Base-by-base conservation (phyloP, 768 basidiomycete species). In the Mycena sanguinolenta region DNA sequence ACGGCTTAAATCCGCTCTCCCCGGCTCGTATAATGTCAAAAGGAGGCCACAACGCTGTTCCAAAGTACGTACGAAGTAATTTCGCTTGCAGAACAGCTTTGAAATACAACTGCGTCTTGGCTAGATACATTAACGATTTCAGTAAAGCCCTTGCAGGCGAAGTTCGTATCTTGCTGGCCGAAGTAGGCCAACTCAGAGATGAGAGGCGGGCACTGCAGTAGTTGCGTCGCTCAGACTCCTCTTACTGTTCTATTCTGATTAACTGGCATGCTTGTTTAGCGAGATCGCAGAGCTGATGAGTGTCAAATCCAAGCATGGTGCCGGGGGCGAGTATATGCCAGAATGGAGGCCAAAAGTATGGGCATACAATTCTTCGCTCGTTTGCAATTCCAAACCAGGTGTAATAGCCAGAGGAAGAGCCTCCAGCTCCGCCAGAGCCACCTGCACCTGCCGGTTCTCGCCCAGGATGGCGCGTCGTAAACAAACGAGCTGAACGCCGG, bases 201-300 rank as follows among this genome's bases (percentile, higher is more conserved):
- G 91, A 95, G 76, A 86, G 91, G 64, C 85, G 92, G 38, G 87
- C 87, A 30, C 82, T 95, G 27, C 92, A 95, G 84, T 89, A 88
- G 94, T 95, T 50, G 75, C 72, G 94, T 87, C 60, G 32, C 16
- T 34, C 34, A 4, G n/a, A 52, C 10, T 10, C n/a, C 30, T 34
- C 28, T n/a, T n/a, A n/a, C n/a, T n/a, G n/a, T n/a, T 17, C 38
- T 49, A 4, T 57, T 70, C 50, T 17, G 44, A 28, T 58, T 46
- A 46, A 39, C 28, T 55, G 27, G 54, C 55, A 25, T 52, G 19
- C 17, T 46, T 17, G 2, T 46, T 58, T 75, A 95, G 94, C 72
- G 94, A 96, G 79, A 94, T 96, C 72, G 90, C 94, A 28, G 92
- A 93, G 78, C 84, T 95, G 68, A 92, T 95, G 92, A 87, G 89